Evolutionary conservation across 2,329 filamentous ascomycete genomes (phyloP), one percentile per base, ranked within the genome.

Genomic region (Daldinia eschscholtzii): DNA sequence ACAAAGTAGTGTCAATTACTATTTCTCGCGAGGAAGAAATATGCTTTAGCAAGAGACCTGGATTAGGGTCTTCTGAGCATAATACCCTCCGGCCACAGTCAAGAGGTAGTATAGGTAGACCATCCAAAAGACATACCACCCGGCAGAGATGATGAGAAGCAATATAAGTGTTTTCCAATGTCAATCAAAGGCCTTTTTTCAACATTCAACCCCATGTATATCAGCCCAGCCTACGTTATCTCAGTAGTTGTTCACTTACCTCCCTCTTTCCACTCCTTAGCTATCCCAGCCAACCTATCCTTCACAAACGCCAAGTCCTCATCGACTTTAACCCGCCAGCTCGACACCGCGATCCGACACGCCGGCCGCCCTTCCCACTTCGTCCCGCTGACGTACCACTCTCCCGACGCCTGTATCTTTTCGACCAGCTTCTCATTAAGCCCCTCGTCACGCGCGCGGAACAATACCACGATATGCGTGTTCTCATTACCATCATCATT

Each of bases 341-440:
- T 98, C 42, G 92, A 91, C 46, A 97, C 89, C 0, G 95, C 94
- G 73, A 97, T 88, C n/a, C 95, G 86, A 68, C 90, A 91, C 7
- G 94, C 94, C 64, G 90, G 87, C 64, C 84, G 81, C 0, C 91
- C 92, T 46, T 89, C 83, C 93, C 94, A 98, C 52, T 81, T 85
- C 12, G 93, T 97, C 0, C 92, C 92, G 67, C 92, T 94, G 4
- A 97, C 91, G 76, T 94, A 97, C 75, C 97, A 91, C 75, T 88
- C 88, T 44, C 89, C 86, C 1, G 88, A 90, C 4, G 80, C 85
- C 76, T 97, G 97, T 74, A 98, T 94, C 60, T 81, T 88, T 7
- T 85, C 81, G 0, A 92, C 90, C n/a, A 98, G 81, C 42, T 83
- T 81, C 1, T 83, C 78, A 74, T 97, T 97, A 28, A 93, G 72